Conservation (phyloP, 1,284 basidiomycete species). For the Serendipita sp. region DNA sequence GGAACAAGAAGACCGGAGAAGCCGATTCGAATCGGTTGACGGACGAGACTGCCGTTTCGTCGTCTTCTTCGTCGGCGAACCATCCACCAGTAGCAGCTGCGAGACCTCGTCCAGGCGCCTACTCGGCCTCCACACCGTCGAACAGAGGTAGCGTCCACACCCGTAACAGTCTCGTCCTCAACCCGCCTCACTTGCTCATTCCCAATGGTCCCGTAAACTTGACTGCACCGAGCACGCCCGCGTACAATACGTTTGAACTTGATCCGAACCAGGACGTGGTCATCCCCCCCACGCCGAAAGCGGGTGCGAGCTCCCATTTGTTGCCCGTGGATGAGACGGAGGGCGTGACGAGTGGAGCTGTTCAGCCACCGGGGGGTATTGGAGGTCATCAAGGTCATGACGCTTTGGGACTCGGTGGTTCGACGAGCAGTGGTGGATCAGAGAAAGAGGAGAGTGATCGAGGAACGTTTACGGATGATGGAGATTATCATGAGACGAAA, state of each 20-base stretch:
- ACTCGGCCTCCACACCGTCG: neutral
- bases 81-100: neutral
- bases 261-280: conserved; percentile 27
- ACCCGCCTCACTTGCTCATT: conserved; percentile 1
- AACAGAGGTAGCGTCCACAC: neutral
- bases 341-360: conserved; percentile 51
- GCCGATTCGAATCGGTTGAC: neutral
- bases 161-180: neutral
- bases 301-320: conserved; percentile 19
- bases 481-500: conserved; percentile 29
- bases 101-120: neutral
- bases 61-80: neutral
- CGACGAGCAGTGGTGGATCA: conserved; percentile 22
- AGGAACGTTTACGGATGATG: conserved; percentile 32
- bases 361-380: conserved; percentile 54
- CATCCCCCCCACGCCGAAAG: conserved; percentile 41
- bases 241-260: conserved; percentile 4
- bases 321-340: conserved; percentile 39
- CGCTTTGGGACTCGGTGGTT: conserved; percentile 22
- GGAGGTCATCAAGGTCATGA: conserved; percentile 24
- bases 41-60: conserved; percentile 1
- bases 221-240: neutral
- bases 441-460: conserved; percentile 31
- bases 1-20: neutral
- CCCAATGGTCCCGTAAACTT: neutral